Evolutionary conservation across 208 protist species (phyloP).

Genomic region (Wallacemonas sp.): DNA sequence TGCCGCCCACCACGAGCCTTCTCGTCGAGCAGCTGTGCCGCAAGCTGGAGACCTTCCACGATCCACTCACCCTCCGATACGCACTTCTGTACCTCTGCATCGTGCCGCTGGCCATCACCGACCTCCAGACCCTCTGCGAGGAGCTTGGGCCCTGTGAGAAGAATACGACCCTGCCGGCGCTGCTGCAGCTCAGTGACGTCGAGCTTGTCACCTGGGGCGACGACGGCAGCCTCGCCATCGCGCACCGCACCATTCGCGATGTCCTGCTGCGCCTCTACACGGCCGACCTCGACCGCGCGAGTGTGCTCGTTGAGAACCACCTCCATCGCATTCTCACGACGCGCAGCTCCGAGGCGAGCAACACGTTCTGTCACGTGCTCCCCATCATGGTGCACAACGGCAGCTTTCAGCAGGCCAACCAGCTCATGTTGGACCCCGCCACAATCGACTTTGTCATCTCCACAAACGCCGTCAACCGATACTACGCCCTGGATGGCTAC

Average conservation of each 20-base stretch:
- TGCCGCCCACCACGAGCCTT: conserved; percentile 56
- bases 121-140: conserved; percentile 80
- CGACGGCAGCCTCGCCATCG: conserved; percentile 52
- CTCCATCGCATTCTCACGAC: conserved; percentile 74
- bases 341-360: conserved; percentile 60
- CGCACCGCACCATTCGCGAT: conserved; percentile 37
- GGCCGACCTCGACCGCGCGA: conserved; percentile 46
- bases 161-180: conserved; percentile 58
- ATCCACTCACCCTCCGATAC: conserved; percentile 51
- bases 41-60: conserved; percentile 41
- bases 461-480: conserved; percentile 24
- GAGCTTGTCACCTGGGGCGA: conserved; percentile 52
- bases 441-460: conserved; percentile 59
- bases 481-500: conserved; percentile 64
- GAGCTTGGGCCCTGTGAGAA: conserved; percentile 63
- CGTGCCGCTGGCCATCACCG: conserved; percentile 59
- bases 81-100: conserved; percentile 53
- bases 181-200: conserved; percentile 64
- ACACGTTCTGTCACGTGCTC: conserved; percentile 56
- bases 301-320: conserved; percentile 77
- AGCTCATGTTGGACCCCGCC: conserved; percentile 49
- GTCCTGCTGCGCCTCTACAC: conserved; percentile 45
- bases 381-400: conserved; percentile 75
- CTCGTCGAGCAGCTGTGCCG: conserved; percentile 46
- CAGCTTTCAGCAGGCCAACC: conserved; percentile 48